Base-by-base conservation (phyloP, 352 stramenopile species). In the Nothophytophthora sp. region DNA sequence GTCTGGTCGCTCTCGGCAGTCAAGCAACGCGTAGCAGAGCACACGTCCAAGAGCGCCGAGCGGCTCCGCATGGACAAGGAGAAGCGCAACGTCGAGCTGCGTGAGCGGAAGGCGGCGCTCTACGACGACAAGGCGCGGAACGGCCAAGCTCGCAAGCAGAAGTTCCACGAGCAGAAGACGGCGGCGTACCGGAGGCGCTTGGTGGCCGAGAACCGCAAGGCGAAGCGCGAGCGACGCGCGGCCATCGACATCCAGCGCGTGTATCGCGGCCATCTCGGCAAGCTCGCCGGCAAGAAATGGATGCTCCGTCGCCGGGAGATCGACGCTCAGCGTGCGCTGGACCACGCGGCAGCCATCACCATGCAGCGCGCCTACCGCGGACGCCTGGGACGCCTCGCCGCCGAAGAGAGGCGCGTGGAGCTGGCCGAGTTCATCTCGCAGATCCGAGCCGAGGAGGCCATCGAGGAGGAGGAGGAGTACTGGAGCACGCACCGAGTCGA, bases 351-450 rank as follows among this genome's bases (percentile, higher is more conserved):
- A 4, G 88, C 92, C 4, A 80, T 88, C 38, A 87, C 67, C 7
- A 81, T 98, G 23, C 86, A 97, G 58, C 73, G 91, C 15, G 76
- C 85, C 7, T 97, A 88, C 48, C 74, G 93, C 8, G 93, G 92
- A 5, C 89, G 91, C 15, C 69, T 91, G 19, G 92, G 85, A 2
- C 76, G 93, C 23, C 66, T 91, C 15, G 66, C 71, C n/a, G 89
- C 93, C 7, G 84, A 92, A 39, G 81, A 95, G 23, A 55, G 78
- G 20, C 75, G 92, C 29, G 76, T 89, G n/a, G 91, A 98, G 50
- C 81, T 98, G 50, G 91, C 89, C 18, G 86, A 98, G 63, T 98
- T 98, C 56, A 96, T 98, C 42, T 88, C 88, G 20, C 76, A 94
- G 29, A 81, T 98, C 34, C 81, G 92, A 20, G 80, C 86, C 9